Evolutionary conservation across 805 yeast species (phyloP).

Genomic region (Candida insectorum): DNA sequence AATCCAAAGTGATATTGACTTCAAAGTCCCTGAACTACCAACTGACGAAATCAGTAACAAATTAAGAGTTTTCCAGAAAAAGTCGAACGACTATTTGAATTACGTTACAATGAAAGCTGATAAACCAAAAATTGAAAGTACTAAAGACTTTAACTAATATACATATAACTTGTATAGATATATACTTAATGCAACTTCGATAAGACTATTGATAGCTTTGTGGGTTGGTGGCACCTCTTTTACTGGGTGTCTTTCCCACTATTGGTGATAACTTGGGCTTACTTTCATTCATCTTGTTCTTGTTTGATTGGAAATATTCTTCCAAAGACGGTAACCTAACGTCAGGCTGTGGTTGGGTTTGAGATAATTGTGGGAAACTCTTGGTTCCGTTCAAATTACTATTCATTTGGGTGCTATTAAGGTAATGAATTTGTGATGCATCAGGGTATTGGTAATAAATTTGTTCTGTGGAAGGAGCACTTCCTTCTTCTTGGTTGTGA

Average conservation of each 20-base stretch:
- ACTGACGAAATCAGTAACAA: slow-evolving; percentile 6
- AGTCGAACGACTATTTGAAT: slow-evolving; percentile 45
- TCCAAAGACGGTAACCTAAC: slow-evolving; percentile 15
- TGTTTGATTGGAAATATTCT: slow-evolving; percentile 8
- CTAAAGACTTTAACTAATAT: slow-evolving; percentile 25
- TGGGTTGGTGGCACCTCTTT: no score
- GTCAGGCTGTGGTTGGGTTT: slow-evolving; percentile 3
- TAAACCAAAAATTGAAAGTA: slow-evolving; percentile 40
- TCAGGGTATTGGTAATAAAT: slow-evolving; percentile 24
- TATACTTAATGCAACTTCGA: no score
- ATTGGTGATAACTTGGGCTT: slow-evolving; percentile 15
- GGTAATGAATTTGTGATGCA: slow-evolving; percentile 15
- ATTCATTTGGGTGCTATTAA: not conserved
- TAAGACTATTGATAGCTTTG: no score
- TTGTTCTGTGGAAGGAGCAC: slow-evolving; percentile 3
- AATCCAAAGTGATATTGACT: slow-evolving; percentile 42
- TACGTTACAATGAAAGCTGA: slow-evolving; percentile 44
- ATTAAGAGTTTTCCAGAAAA: slow-evolving; percentile 10
- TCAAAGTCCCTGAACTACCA: slow-evolving; percentile 13
- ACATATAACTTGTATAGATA: slow-evolving; percentile 1
- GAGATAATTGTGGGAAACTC: not conserved
- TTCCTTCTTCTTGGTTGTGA: not conserved
- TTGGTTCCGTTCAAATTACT: no score
- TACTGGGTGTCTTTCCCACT: no score
- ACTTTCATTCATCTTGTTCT: slow-evolving; percentile 1